Evolutionary conservation across 306 rosid genomes (phyloP), one percentile per base, ranked within the genome.

Genomic region (Vigna reflexopilosa): DNA sequence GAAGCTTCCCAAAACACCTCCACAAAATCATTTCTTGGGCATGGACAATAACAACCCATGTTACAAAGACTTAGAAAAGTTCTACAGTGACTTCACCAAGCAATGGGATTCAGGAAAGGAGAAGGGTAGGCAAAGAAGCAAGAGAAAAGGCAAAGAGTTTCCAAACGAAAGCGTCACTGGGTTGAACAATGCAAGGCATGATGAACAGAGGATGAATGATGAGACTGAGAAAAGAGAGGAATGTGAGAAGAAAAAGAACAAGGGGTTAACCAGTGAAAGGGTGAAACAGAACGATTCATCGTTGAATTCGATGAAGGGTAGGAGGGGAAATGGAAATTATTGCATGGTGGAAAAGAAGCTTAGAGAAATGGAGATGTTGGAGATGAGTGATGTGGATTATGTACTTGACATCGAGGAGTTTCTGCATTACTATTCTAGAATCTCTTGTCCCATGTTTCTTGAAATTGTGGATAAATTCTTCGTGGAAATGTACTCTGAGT

Each of bases 401-500:
- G 63, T 77, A 26, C 47, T 93, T 77, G 98, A 93, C 84, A 90
- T 95, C 61, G 90, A 95, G 80, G 99, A 95, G 84, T 85, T 87
- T 76, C 91, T 91, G 76, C 96, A 95, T 77, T 95, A 95, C 77
- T 95, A 95, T 49, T 93, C 97, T 56, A 83, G 91, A 10, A 89
- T 95, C 61, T 87, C 90, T 65, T 95, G 89, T 75, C 97, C 99
- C 2, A 74, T 83, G 4, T 95, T 88, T 72, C 81, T 93, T 32
- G 91, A 95, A 67, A 90, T 95, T 49, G 91, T 95, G 3, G 98
- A 95, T 76, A 84, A 70, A 50, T 93, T 95, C 77, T 91, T 95
- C 88, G 55, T 88, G 85, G 91, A 95, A 13, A 83, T 90, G n/a
- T 90, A 62, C 54, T 77, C 86, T 0, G 97, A 93, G 59, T 90